phyloP scores from a whole-genome alignment of 495 filamentous ascomycete species.

The Cladorrhinum samala region DNA sequence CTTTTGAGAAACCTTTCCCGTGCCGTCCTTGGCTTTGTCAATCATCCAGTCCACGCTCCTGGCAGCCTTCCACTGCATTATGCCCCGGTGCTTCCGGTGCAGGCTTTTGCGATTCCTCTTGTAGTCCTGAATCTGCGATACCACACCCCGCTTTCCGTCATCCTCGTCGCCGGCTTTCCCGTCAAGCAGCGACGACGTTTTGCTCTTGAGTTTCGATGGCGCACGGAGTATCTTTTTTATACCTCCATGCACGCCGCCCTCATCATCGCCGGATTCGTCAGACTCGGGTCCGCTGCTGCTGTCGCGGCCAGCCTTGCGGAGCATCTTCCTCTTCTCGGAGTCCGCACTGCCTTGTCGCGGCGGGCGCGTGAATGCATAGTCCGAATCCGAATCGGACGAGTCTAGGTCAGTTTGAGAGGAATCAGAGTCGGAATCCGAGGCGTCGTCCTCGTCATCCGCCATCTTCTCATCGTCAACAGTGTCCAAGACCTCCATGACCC shows the following conservation, averaged over 20 bases:
- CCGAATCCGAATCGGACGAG: not conserved
- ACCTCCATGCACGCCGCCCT: slow-evolving; percentile 5
- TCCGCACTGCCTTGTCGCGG: slow-evolving; percentile 6
- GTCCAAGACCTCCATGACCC: slow-evolving; percentile 59
- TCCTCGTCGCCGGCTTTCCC: slow-evolving; percentile 25
- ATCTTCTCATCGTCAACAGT: slow-evolving; percentile 51
- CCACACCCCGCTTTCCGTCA: slow-evolving; percentile 36
- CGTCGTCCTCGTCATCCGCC: slow-evolving; percentile 30
- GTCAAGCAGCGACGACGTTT: slow-evolving; percentile 10
- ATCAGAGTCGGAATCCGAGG: slow-evolving; percentile 16
- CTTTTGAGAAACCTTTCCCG: slow-evolving; percentile 43
- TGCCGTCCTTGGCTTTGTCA: slow-evolving; percentile 49
- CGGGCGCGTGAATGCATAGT: not conserved
- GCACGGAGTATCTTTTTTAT: slow-evolving; percentile 20
- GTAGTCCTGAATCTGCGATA: slow-evolving; percentile 44
- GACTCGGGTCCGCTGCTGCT: not conserved
- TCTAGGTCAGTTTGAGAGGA: slow-evolving; percentile 22
- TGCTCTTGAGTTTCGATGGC: slow-evolving; percentile 15
- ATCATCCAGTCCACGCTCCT: slow-evolving; percentile 54
- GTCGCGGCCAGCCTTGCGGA: slow-evolving; percentile 17
- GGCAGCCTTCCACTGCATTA: slow-evolving; percentile 66
- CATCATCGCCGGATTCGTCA: not conserved
- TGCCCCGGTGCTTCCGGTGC: slow-evolving; percentile 56
- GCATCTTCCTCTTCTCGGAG: slow-evolving; percentile 18
- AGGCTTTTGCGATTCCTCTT: slow-evolving; percentile 52